Evolutionary conservation across 2,329 filamentous ascomycete genomes (phyloP), one percentile per base, ranked within the genome.

Genomic region (Stagonosporopsis cucurbitacearum): DNA sequence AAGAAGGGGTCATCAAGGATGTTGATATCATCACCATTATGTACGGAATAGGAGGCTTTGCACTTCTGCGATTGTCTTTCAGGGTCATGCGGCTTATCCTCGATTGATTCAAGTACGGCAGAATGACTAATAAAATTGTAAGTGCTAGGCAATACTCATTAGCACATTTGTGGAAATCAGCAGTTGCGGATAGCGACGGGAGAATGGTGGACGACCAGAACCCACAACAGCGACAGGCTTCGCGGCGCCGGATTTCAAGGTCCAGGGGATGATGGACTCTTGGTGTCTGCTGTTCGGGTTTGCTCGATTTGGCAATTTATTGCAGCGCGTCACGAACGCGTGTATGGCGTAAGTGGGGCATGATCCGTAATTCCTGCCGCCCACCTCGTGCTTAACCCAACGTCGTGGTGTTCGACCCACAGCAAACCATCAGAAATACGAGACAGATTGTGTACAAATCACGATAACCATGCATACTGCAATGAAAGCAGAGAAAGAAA

Each of bases 281-380:
- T 15, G 17, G 13, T 20, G 35, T 11, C n/a, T 37, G 17, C 17
- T 19, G 35, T 32, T 40, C 35, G 26, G 25, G n/a, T 5, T 40
- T 25, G 32, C 25, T 40, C 12, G n/a, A 41, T 41, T 33, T n/a
- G 36, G 30, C 28, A 13, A 9, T 22, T 42, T 15, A 30, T 13
- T 32, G 46, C 30, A 42, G 28, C 42, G 47, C 42, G 42, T 56
- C 37, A 28, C 12, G 19, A 25, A 56, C 42, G 54, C 54, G 54
- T 48, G n/a, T 52, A 44, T 25, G 54, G 54, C 48, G 54, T 47
- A 32, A 49, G 48, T 52, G 44, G 54, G 54, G 42, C 54, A 20
- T 36, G 20, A 23, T 43, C 50, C 44, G 13, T 35, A 45, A 56
- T 32, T 49, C 43, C 20, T 40, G 44, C 33, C 32, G 40, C 53